These are phyloP conservation scores for Aethionema arabicum DNA, from an alignment of 345 rosid genomes.

Conservation along the genomic window DNA sequence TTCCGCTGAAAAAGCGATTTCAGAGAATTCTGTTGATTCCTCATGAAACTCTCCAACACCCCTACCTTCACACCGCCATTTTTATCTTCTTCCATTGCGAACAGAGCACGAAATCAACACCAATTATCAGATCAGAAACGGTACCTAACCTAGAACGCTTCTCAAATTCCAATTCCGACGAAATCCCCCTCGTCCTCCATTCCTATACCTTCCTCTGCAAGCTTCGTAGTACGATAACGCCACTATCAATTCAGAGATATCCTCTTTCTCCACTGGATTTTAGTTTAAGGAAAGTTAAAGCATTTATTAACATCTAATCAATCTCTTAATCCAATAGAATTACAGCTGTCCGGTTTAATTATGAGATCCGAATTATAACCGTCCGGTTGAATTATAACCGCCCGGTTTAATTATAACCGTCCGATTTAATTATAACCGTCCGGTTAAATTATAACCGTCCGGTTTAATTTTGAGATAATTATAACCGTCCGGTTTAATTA, in stretches of 20 bases:
- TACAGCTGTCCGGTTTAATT: not conserved
- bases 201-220: conserved; percentile 22
- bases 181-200: conserved; percentile 4
- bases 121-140: conserved; percentile 18
- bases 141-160: not conserved
- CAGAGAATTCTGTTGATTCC: conserved; percentile 53
- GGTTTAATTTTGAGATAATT: not conserved
- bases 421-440: conserved; percentile 10
- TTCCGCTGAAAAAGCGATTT: conserved; percentile 67
- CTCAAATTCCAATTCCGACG: not conserved
- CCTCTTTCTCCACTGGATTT: not conserved
- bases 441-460: too few relatives aligned
- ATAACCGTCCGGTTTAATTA: not conserved
- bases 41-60: conserved; percentile 56
- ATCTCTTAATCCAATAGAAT: not conserved
- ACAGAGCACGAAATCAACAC: not conserved
- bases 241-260: conserved; percentile 1
- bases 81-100: conserved; percentile 36
- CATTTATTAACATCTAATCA: conserved; percentile 5
- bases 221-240: conserved; percentile 22
- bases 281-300: conserved; percentile 2
- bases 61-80: conserved; percentile 29
- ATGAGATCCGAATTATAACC: conserved; percentile 13
- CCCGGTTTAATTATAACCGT: not conserved
- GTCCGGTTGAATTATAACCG: not conserved